Evolutionary conservation across 2,329 filamentous ascomycete genomes (phyloP), one percentile per base, ranked within the genome.

Genomic region (Metarhizium album): DNA sequence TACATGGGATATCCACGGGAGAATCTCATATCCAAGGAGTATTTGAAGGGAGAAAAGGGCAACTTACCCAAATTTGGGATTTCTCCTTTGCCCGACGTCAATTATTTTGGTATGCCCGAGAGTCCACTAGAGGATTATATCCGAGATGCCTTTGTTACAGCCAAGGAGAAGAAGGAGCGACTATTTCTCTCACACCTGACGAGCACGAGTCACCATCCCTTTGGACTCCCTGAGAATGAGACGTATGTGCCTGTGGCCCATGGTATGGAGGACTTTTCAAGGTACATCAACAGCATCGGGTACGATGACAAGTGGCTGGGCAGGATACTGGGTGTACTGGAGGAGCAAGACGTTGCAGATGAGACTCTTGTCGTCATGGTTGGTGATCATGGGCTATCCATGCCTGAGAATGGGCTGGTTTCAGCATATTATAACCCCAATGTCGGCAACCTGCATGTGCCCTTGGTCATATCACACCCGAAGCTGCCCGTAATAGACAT

Each of bases 131-230:
- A 64, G 37, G 59, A 66, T 23, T 67, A 67, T 13, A 59, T 67
- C 23, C 58, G 57, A 3, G 64, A 67, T 48, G 57, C 59, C n/a
- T 66, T 67, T 14, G 53, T 53, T 2, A 55, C 58, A 1, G 65
- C 65, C 14, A 58, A 55, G 35, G 52, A 64, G 45, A 60, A 59
- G 0, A 55, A 66, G 13, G 60, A 66, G 38, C 58, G 65, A 11
- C 59, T 67, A 0, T 67, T 67, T 27, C 47, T 67, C 4, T 61
- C 64, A 1, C 65, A 67, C 50, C 48, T 67, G 3, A 67, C 65
- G 1, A 67, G 64, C 49, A 67, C 65, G 6, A 65, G 58, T 22
- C 65, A 67, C 35, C 65, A 67, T 37, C 59, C 62, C 5, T 67
- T 64, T 42, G 58, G 56, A 1, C 52, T 67, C 47, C 65, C 65